These are phyloP conservation scores for Schwanniomyces sp. DNA, from an alignment of 805 yeast genomes.

Conservation along the genomic window DNA sequence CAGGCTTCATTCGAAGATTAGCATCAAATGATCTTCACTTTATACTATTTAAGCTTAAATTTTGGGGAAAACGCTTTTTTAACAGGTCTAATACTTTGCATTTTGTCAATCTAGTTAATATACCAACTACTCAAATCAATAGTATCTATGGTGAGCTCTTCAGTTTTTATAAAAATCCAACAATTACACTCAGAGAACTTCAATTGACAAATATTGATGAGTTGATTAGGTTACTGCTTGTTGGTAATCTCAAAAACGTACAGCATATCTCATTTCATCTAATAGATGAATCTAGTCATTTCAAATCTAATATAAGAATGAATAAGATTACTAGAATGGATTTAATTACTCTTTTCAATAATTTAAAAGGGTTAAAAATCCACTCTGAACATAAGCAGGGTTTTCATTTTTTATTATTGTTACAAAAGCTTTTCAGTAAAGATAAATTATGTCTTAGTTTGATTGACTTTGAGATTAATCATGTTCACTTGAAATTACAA, in stretches of 20 bases:
- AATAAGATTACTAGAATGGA: not conserved
- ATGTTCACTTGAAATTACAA: slow-evolving; percentile 9
- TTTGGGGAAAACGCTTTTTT: slow-evolving; percentile 9
- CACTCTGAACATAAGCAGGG: slow-evolving; percentile 9
- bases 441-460: slow-evolving; percentile 4
- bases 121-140: slow-evolving; percentile 10
- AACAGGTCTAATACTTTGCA: not conserved
- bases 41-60: slow-evolving; percentile 10
- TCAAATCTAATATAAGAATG: not conserved
- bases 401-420: slow-evolving; percentile 5
- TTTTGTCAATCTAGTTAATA: slow-evolving; percentile 8
- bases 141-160: slow-evolving; percentile 9
- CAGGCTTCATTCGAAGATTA: slow-evolving; percentile 2
- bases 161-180: slow-evolving; percentile 4
- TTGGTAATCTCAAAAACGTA: not conserved
- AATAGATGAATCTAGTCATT: not conserved
- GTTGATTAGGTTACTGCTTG: slow-evolving; percentile 1
- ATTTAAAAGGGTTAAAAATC: slow-evolving; percentile 5
- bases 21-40: slow-evolving; percentile 11
- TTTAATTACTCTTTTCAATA: not conserved
- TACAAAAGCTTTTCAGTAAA: not conserved
- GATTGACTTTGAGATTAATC: slow-evolving; percentile 6
- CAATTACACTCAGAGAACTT: slow-evolving; percentile 2
- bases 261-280: not conserved
- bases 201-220: slow-evolving; percentile 8